Evolutionary conservation across 345 rosid species (phyloP).

Genomic region (Garcia nutans): DNA sequence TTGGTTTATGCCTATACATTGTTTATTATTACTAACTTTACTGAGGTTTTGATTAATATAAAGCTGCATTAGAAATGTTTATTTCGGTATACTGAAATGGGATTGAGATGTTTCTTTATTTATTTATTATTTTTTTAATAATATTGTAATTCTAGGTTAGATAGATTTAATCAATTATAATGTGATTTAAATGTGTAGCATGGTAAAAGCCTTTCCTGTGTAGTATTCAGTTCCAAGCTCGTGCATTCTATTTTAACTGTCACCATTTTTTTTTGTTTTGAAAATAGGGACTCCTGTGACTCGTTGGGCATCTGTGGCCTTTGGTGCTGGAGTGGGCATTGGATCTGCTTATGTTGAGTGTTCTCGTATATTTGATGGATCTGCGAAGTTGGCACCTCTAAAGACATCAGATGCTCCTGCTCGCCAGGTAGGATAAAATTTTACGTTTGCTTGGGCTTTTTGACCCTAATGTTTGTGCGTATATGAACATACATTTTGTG

Average conservation of each 20-base stretch:
- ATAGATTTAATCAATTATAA: no score
- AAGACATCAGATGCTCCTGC: constrained; percentile 39
- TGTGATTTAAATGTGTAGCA: no score
- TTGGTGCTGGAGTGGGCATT: constrained; percentile 92
- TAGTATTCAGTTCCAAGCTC: no score
- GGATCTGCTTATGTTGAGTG: constrained; percentile 51
- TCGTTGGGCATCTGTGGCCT: constrained; percentile 91
- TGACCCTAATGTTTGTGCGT: neutral
- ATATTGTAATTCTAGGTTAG: no score
- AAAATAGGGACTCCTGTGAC: constrained; percentile 76
- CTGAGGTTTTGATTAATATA: no score
- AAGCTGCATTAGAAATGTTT: no score
- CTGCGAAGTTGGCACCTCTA: constrained; percentile 44
- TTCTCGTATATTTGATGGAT: constrained; percentile 55
- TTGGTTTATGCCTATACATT: no score
- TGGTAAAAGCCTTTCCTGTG: neutral
- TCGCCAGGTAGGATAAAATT: constrained; percentile 43
- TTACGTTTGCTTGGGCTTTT: neutral
- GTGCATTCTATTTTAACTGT: neutral
- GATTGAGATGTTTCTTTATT: no score
- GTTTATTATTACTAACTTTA: no score
- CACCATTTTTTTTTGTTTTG: neutral
- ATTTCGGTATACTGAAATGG: no score
- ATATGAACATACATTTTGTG: constrained; percentile 27
- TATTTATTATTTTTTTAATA: no score